phyloP scores from a whole-genome alignment of 2,329 filamentous ascomycete genomes.

The Coniochaeta prunicola region DNA sequence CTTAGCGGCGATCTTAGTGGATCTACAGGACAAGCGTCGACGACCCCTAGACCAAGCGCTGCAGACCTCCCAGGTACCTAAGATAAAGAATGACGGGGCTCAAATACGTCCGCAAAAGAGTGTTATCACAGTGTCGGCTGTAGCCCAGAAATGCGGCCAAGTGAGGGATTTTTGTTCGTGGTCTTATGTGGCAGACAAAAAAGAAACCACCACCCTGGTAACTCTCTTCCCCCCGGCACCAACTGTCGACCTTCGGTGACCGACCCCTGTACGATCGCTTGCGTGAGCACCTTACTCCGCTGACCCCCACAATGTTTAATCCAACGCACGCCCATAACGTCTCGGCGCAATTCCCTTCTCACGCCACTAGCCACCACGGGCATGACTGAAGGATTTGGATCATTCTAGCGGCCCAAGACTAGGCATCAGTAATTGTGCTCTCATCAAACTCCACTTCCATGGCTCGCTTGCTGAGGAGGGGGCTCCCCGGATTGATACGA shows the following conservation, averaged over 20 bases:
- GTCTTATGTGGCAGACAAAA: not conserved
- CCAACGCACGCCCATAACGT: not conserved
- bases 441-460: slow-evolving; percentile 25
- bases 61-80: no score
- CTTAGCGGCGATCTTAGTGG: no score
- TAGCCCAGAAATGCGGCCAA: no score
- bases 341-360: not conserved
- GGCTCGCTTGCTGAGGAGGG: slow-evolving; percentile 29
- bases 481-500: slow-evolving; percentile 27
- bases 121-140: no score
- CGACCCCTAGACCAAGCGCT: no score
- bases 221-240: not conserved
- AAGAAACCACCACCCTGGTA: not conserved
- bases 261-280: not conserved
- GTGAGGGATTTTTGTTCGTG: no score
- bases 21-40: no score
- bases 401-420: not conserved
- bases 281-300: no score
- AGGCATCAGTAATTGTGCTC: not conserved
- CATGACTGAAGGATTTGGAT: not conserved
- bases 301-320: not conserved
- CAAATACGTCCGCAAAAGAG: no score
- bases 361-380: not conserved
- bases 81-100: no score
- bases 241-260: not conserved